These are phyloP conservation scores for Penstemon newberryi DNA, from an alignment of 257 asterid genomes.

Conservation along the genomic window DNA sequence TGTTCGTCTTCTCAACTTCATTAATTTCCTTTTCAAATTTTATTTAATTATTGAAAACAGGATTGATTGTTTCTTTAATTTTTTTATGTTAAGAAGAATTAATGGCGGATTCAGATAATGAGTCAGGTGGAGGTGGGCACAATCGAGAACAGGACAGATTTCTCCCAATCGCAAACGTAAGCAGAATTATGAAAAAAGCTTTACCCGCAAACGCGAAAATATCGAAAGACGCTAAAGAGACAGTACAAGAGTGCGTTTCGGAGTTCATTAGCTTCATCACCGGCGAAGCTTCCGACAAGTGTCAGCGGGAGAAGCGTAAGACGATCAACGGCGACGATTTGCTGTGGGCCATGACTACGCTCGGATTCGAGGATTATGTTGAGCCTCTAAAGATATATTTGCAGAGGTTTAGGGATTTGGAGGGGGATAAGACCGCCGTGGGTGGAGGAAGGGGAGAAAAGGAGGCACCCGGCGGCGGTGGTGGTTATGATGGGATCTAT, in stretches of 20 bases:
- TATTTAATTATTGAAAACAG: too few relatives aligned
- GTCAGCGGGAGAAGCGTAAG: slow-evolving; percentile 41
- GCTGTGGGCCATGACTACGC: slow-evolving; percentile 53
- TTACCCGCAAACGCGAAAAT: slow-evolving; percentile 42
- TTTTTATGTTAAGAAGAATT: too few relatives aligned
- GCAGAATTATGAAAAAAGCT: slow-evolving; percentile 35
- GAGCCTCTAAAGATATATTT: slow-evolving; percentile 48
- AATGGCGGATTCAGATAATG: slow-evolving; percentile 37
- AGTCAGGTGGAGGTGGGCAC: slow-evolving; percentile 41
- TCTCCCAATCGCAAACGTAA: slow-evolving; percentile 28
- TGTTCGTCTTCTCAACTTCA: background rate
- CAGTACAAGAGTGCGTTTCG: slow-evolving; percentile 41
- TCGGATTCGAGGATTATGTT: slow-evolving; percentile 51
- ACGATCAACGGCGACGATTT: slow-evolving; percentile 59
- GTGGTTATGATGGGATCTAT: slow-evolving; percentile 34
- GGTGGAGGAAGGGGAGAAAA: slow-evolving; percentile 43
- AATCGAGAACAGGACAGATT: slow-evolving; percentile 35
- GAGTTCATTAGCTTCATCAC: slow-evolving; percentile 45
- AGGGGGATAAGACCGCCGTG: slow-evolving; percentile 57
- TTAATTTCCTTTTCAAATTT: too few relatives aligned
- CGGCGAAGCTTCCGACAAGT: slow-evolving; percentile 43
- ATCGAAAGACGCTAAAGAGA: slow-evolving; percentile 41
- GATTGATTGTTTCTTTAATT: too few relatives aligned
- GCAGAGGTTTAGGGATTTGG: slow-evolving; percentile 56
- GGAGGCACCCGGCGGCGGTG: slow-evolving; percentile 23